A percentile compares a stretch with the other conserved stretches of the same genome.
Evolutionary conservation across 2,329 filamentous ascomycete species (phyloP).

Genomic region (Blastomyces emzantsi): DNA sequence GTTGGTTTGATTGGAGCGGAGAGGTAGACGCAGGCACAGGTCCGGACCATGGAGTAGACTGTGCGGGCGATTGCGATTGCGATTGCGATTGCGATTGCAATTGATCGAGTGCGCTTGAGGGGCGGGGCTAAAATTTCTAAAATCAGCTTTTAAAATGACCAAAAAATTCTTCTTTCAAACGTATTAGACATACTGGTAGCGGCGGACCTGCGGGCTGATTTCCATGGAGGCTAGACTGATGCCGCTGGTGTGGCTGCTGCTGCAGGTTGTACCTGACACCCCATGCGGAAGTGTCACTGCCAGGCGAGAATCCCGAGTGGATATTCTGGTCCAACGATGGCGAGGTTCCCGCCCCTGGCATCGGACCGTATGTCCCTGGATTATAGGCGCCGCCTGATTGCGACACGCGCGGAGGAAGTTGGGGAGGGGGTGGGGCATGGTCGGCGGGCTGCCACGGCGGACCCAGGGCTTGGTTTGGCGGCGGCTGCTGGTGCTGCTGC

Average conservation of each 20-base stretch:
- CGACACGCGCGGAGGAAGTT: slow-evolving; percentile 17
- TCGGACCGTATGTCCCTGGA: slow-evolving; percentile 30
- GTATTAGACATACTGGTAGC: slow-evolving; percentile 27
- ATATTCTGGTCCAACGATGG: slow-evolving; percentile 17
- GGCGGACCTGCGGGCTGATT: slow-evolving; percentile 26
- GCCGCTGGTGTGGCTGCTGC: slow-evolving; percentile 13
- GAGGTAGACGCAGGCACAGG: not conserved
- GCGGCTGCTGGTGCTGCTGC: slow-evolving; percentile 19
- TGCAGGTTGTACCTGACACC: slow-evolving; percentile 35
- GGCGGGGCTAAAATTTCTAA: slow-evolving; percentile 27
- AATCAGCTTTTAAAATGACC: not conserved
- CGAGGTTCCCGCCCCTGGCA: slow-evolving; percentile 19
- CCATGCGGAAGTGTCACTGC: slow-evolving; percentile 32
- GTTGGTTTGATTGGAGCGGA: slow-evolving; percentile 11
- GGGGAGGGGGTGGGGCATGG: slow-evolving; percentile 16
- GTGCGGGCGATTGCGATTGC: slow-evolving; percentile 17
- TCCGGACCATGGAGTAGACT: slow-evolving; percentile 10
- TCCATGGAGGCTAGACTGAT: slow-evolving; percentile 8
- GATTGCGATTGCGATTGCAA: slow-evolving; percentile 16
- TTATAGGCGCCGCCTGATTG: slow-evolving; percentile 24
- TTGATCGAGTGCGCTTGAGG: slow-evolving; percentile 25
- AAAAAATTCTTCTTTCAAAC: not conserved
- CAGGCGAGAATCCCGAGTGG: slow-evolving; percentile 12
- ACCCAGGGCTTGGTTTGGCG: slow-evolving; percentile 15
- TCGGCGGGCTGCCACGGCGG: slow-evolving; percentile 20